Base-by-base conservation (phyloP, 345 rosid species). In the Draba incana region DNA sequence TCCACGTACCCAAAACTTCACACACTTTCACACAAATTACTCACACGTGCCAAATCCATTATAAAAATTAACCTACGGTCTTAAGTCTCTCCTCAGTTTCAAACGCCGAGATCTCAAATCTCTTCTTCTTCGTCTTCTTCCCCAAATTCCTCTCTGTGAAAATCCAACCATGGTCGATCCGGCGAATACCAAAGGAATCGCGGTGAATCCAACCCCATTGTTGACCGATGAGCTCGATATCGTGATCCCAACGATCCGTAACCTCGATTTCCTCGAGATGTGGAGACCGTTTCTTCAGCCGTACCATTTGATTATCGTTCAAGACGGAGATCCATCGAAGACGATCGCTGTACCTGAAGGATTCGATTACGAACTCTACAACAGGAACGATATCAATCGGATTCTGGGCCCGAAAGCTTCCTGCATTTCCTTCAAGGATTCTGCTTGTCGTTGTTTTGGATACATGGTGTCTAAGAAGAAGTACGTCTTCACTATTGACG, bases 391-490 rank as follows among this genome's bases (percentile, higher is more conserved):
- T 24, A 90, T 93, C 63, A 88, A 93, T 76, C 80, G 82, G 72
- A 85, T 93, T 62, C 78, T 93, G 10, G 98, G 98, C 50, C 96
- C 98, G 13, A 93, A 84, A 86, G 96, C 98, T 52, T 85, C 92
- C 6, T 93, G 98, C 75, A 93, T 93, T 71, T 93, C 98, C 61
- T 93, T 93, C 75, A 90, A 90, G 85, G 98, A 93, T 84, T 93
- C 98, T 37, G 97, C 98, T 60, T 93, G 98, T 65, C 93, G 98
- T 9, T 90, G 97, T 84, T 93, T 93, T 56, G 98, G 98, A 10
- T 93, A 88, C 80, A 90, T 93, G 98, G 88, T 93, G 31, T 93
- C 98, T 70, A 93, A 88, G 89, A 93, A 93, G 90, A 93, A 93
- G 84, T 93, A 93, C 62, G 83, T 93, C 79, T 93, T 72, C 87